phyloP scores from a whole-genome alignment of 305 asterid genomes.

The Withania somnifera region DNA sequence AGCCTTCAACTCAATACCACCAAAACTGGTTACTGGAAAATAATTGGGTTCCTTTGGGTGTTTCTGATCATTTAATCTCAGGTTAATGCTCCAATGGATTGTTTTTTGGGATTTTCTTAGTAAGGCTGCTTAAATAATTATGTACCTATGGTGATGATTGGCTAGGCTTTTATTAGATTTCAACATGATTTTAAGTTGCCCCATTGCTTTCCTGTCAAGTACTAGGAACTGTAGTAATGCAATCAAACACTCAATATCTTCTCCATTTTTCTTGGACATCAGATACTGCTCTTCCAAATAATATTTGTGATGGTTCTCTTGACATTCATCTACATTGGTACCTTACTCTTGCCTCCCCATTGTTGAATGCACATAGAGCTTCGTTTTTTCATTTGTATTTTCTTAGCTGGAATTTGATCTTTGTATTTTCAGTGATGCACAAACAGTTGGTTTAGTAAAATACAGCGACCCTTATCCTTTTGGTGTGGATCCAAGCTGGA shows the following conservation, averaged over 20 bases:
- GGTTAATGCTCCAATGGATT: not conserved
- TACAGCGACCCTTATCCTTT: conserved; percentile 78
- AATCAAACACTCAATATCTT: not conserved
- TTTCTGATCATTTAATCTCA: not conserved
- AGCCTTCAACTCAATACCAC: not conserved
- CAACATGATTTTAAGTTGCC: not conserved
- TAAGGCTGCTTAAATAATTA: not conserved
- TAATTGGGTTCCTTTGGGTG: not conserved
- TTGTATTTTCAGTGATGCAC: conserved; percentile 57
- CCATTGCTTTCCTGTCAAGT: not conserved
- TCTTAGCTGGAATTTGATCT: not conserved
- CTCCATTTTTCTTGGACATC: conserved; percentile 2
- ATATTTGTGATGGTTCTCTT: not conserved
- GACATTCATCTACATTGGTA: not conserved
- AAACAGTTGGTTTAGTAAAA: conserved; percentile 58
- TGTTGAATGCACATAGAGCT: not conserved
- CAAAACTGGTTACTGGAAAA: not conserved
- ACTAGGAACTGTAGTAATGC: not conserved
- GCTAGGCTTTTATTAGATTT: not conserved
- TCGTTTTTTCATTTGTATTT: not conserved
- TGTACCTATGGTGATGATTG: not conserved
- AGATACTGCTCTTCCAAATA: not conserved
- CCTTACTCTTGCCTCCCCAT: not conserved
- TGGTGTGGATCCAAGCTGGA: conserved; percentile 99
- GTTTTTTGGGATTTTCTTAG: not conserved